Evolutionary conservation across 1,284 basidiomycete genomes (phyloP), one percentile per base, ranked within the genome.

Genomic region (Microbotryum saponariae): DNA sequence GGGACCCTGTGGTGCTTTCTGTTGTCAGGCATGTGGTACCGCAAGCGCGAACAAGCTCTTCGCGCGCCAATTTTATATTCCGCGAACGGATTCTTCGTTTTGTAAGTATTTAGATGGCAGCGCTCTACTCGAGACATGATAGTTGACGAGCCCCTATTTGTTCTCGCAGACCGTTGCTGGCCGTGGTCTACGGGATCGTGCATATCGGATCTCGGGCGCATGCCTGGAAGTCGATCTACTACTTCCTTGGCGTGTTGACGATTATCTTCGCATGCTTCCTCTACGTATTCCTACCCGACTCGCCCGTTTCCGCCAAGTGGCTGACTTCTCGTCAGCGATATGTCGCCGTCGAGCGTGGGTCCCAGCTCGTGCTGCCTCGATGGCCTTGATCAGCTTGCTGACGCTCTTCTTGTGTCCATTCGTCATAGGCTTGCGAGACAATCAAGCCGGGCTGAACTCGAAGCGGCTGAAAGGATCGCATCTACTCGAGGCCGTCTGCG

Each of bases 291-390:
- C 31, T 65, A 12, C 54, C 64, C 25, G 56, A 61, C 44, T 57
- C 52, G 27, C 64, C 64, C 20, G 59, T 60, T 16, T 48, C 18
- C 37, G 59, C 73, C 27, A 67, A 61, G 27, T 74, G 70, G 65
- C 63, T 75, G 54, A 72, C 67, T 49, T 58, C 68, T 29, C 66
- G 72, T 12, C 64, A 72, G 23, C 59, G 71, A 42, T 63, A 63
- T 27, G 63, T 73, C 20, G 73, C 73, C 29, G 73, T 74, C 37
- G 62, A 66, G n/a, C 71, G 72, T 54, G 71, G 73, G n/a, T 25
- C 42, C n/a, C 4, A 18, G 16, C 12, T 54, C 14, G 2, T 29
- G 18, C 16, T 12, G 25, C 10, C 53, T 23, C 20, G 20, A 25
- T 8, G 12, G 37, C 5, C 14, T 18, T 14, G 16, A 2, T 27